phyloP scores from a whole-genome alignment of 805 yeast genomes.

The Candida caryicola region DNA sequence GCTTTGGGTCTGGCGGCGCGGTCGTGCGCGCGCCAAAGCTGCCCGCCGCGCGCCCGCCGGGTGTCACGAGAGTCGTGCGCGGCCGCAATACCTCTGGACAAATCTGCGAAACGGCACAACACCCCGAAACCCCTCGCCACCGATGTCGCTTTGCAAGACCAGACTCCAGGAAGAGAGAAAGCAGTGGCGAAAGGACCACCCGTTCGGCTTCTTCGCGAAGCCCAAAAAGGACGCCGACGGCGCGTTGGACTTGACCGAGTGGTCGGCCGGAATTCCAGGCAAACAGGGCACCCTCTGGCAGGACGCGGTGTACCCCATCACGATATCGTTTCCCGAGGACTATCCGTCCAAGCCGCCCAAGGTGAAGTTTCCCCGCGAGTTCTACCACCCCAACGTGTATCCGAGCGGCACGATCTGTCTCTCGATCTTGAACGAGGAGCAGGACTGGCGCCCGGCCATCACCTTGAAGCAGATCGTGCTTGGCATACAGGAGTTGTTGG shows the following conservation, averaged over 20 bases:
- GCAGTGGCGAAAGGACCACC: slow-evolving; percentile 98
- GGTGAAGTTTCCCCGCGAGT: slow-evolving; percentile 82
- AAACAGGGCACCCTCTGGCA: slow-evolving; percentile 84
- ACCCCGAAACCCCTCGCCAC: not conserved
- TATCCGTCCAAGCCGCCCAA: slow-evolving; percentile 97
- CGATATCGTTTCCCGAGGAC: slow-evolving; percentile 80
- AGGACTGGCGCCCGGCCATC: slow-evolving; percentile 98
- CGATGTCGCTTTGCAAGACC: slow-evolving; percentile 62
- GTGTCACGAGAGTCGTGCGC: too few species aligned
- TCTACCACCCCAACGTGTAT: slow-evolving; percentile 95
- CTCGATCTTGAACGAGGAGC: slow-evolving; percentile 87
- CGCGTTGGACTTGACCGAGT: slow-evolving; percentile 72
- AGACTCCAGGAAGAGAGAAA: slow-evolving; percentile 94
- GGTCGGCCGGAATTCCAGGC: slow-evolving; percentile 98
- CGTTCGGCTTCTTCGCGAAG: slow-evolving; percentile 94
- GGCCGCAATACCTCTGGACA: not conserved
- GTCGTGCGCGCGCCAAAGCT: too few species aligned
- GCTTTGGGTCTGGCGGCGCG: too few species aligned
- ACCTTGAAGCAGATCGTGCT: slow-evolving; percentile 83
- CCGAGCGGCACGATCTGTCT: slow-evolving; percentile 97
- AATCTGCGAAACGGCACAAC: not conserved
- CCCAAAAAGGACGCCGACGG: slow-evolving; percentile 84
- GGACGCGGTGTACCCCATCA: slow-evolving; percentile 83
- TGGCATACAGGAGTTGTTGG: slow-evolving; percentile 89
- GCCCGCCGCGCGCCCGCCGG: too few species aligned